A percentile compares a stretch with the other conserved stretches of the same genome.
These are phyloP conservation scores for Darksidea phi DNA, from an alignment of 495 filamentous ascomycete species.

Conservation along the genomic window DNA sequence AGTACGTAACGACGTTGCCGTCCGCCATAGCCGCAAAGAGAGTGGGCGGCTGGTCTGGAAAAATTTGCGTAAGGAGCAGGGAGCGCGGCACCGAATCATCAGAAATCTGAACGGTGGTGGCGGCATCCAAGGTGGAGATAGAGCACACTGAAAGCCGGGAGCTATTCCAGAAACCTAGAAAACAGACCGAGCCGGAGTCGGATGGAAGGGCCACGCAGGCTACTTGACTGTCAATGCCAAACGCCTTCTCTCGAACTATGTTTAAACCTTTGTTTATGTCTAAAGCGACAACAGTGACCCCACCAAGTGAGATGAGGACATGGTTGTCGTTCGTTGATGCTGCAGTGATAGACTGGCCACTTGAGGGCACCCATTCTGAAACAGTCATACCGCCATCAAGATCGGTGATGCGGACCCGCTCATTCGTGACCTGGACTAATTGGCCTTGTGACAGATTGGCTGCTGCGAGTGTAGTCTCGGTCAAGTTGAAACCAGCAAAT, in stretches of 20 bases:
- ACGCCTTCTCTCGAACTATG: constrained; percentile 56
- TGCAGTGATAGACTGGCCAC: constrained; percentile 65
- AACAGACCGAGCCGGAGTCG: constrained; percentile 55
- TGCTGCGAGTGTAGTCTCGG: constrained; percentile 71
- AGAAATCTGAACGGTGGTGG: constrained; percentile 57
- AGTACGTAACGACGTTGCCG: constrained; percentile 85
- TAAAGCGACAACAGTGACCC: constrained; percentile 64
- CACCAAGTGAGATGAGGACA: constrained; percentile 72
- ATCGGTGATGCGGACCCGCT: constrained; percentile 62
- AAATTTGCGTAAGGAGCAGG: constrained; percentile 71
- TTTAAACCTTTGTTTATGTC: constrained; percentile 59
- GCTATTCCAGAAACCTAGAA: constrained; percentile 82
- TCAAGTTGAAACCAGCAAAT: constrained; percentile 67
- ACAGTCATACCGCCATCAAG: constrained; percentile 65
- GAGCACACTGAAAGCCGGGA: constrained; percentile 54
- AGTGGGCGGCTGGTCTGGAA: constrained; percentile 63
- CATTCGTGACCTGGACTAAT: constrained; percentile 76
- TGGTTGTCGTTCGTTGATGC: constrained; percentile 69
- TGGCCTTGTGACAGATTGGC: constrained; percentile 59
- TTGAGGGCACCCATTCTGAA: constrained; percentile 64
- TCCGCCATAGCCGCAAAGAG: constrained; percentile 94
- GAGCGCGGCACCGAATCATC: constrained; percentile 71
- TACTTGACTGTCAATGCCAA: constrained; percentile 68
- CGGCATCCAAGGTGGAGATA: constrained; percentile 62
- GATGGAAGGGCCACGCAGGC: constrained; percentile 73